Evolutionary conservation across 2,329 filamentous ascomycete species (phyloP).

Genomic region (Pseudophaeomoniella oleicola): DNA sequence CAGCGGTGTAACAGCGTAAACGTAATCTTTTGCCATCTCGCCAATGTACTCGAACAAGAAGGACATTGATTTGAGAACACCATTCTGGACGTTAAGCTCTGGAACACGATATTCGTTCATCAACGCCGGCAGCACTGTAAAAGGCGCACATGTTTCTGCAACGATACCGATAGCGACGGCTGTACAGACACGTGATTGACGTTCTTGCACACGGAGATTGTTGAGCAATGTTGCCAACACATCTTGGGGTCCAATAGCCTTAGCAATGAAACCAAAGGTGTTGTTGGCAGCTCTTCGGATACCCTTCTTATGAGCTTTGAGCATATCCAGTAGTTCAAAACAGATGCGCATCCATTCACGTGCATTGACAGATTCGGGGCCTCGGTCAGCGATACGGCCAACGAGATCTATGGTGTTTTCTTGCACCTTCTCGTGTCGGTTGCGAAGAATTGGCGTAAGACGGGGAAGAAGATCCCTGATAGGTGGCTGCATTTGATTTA

Average conservation of each 20-base stretch:
- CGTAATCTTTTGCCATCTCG: conserved; percentile 99
- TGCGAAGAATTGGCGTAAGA: conserved; percentile 92
- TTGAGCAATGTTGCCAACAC: conserved; percentile 90
- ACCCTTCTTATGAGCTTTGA: conserved; percentile 99
- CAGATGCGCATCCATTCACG: conserved; percentile 99
- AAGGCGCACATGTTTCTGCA: conserved; percentile 93
- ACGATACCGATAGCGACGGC: conserved; percentile 98
- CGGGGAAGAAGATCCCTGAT: conserved; percentile 92
- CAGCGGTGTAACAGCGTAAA: conserved; percentile 91
- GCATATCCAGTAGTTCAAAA: conserved; percentile 96
- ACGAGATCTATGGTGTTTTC: conserved; percentile 98
- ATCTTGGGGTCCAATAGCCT: conserved; percentile 95
- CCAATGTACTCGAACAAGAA: conserved; percentile 99
- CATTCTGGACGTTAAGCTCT: conserved; percentile 96
- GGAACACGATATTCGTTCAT: conserved; percentile 99
- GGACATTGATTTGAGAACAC: conserved; percentile 88
- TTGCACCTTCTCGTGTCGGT: conserved; percentile 97
- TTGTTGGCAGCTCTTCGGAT: conserved; percentile 97
- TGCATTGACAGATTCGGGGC: conserved; percentile 89
- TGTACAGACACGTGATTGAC: conserved; percentile 95
- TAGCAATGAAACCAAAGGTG: conserved; percentile 98
- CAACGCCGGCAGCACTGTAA: conserved; percentile 91
- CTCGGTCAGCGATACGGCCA: conserved; percentile 91
- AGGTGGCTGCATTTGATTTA: conserved; percentile 94
- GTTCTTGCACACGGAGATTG: conserved; percentile 92